These are phyloP conservation scores for Xylariaceae sp. DNA, from an alignment of 2,329 filamentous ascomycete species.

Conservation along the genomic window DNA sequence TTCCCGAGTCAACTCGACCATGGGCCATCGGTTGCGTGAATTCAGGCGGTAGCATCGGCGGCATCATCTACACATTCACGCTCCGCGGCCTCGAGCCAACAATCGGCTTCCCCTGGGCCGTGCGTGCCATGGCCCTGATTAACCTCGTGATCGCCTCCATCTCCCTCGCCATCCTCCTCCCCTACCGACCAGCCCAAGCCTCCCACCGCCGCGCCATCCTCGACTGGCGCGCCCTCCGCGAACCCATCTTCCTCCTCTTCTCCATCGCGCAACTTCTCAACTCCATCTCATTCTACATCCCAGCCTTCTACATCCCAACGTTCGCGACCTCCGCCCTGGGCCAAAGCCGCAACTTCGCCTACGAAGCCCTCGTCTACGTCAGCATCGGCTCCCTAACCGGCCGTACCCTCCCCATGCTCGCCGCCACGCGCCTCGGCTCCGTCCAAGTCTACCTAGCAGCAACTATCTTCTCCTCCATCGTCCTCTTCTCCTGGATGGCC, in stretches of 20 bases:
- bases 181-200: background rate
- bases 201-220: constrained; percentile 3
- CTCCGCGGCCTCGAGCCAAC: constrained; percentile 35
- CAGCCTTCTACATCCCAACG: constrained; percentile 8
- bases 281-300: constrained; percentile 7
- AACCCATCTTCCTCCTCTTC: constrained; percentile 6
- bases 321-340: constrained; percentile 3
- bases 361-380: constrained; percentile 2
- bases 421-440: constrained; percentile 47
- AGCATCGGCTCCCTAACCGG: constrained; percentile 46
- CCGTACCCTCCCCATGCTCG: constrained; percentile 51
- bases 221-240: constrained; percentile 3
- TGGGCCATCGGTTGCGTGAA: constrained; percentile 56
- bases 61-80: constrained; percentile 40
- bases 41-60: constrained; percentile 49
- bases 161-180: background rate
- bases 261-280: constrained; percentile 6
- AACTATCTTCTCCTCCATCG: constrained; percentile 41
- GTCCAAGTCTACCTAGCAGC: constrained; percentile 48
- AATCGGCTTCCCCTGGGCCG: background rate
- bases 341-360: constrained; percentile 7
- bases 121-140: background rate
- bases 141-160: background rate
- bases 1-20: constrained; percentile 41
- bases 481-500: constrained; percentile 50